Conservation (phyloP, 2,329 filamentous ascomycete species). For the Aspergillus phoenicis region DNA sequence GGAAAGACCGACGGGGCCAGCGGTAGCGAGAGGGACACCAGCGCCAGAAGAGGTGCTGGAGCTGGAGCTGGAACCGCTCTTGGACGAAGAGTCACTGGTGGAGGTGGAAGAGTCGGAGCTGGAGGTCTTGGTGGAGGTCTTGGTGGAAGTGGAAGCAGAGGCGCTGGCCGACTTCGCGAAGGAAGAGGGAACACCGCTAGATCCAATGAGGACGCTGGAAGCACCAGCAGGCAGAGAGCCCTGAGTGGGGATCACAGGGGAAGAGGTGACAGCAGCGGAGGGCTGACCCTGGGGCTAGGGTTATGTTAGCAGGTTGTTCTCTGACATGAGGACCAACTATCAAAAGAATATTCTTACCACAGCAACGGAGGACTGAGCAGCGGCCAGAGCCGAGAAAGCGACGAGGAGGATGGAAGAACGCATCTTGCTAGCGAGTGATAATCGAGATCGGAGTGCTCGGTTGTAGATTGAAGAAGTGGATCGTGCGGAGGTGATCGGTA, state of each 20-base stretch:
- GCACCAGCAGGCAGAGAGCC: constrained; percentile 17
- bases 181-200: constrained; percentile 23
- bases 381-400: constrained; percentile 47
- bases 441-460: constrained; percentile 17
- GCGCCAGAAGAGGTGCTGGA: constrained; percentile 31
- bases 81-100: constrained; percentile 18
- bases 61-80: constrained; percentile 17
- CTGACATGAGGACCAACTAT: not conserved
- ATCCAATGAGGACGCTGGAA: constrained; percentile 27
- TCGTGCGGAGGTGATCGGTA: constrained; percentile 9
- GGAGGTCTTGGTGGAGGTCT: constrained; percentile 26
- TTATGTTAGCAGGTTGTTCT: not conserved
- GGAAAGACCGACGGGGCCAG: constrained; percentile 39
- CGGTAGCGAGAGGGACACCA: constrained; percentile 40
- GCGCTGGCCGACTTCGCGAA: constrained; percentile 29
- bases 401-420: constrained; percentile 49
- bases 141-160: constrained; percentile 22
- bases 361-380: constrained; percentile 38
- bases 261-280: constrained; percentile 36
- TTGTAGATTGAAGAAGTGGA: not conserved
- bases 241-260: constrained; percentile 35
- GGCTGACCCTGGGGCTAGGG: constrained; percentile 9
- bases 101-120: constrained; percentile 21
- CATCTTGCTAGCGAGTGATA: constrained; percentile 42
- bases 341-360: constrained; percentile 23